phyloP scores from a whole-genome alignment of 2,329 filamentous ascomycete genomes.

The Talaromyces marneffei region DNA sequence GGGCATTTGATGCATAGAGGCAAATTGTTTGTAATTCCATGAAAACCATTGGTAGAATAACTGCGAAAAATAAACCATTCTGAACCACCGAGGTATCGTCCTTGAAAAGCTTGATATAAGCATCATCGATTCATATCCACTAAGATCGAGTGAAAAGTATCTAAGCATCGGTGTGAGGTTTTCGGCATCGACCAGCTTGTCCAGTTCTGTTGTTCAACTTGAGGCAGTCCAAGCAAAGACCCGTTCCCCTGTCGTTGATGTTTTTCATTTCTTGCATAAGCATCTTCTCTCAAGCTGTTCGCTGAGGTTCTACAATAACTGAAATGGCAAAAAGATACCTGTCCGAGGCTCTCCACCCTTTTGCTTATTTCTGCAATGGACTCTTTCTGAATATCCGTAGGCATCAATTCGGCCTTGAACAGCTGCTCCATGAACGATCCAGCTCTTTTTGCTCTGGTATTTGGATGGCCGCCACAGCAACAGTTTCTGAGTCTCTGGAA shows the following conservation, averaged over 20 bases:
- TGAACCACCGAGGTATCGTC: not conserved
- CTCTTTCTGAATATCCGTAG: not conserved
- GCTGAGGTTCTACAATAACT: not conserved
- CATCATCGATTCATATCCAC: too few relatives aligned
- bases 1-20: too few relatives aligned
- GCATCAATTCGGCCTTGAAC: not conserved
- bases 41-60: not conserved
- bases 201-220: not conserved
- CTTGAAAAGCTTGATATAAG: not conserved
- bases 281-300: not conserved
- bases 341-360: slow-evolving; percentile 18
- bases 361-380: not conserved
- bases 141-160: not conserved
- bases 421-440: not conserved
- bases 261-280: not conserved
- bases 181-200: not conserved
- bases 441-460: not conserved
- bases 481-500: not conserved
- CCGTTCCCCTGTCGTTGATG: slow-evolving; percentile 17
- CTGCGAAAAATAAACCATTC: not conserved
- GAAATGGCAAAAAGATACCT: not conserved
- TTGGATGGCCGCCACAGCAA: not conserved
- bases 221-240: not conserved
- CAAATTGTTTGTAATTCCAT: too few relatives aligned
- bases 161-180: not conserved